Base-by-base conservation (phyloP, 2,329 filamentous ascomycete species). In the Ophiostoma quercus region DNA sequence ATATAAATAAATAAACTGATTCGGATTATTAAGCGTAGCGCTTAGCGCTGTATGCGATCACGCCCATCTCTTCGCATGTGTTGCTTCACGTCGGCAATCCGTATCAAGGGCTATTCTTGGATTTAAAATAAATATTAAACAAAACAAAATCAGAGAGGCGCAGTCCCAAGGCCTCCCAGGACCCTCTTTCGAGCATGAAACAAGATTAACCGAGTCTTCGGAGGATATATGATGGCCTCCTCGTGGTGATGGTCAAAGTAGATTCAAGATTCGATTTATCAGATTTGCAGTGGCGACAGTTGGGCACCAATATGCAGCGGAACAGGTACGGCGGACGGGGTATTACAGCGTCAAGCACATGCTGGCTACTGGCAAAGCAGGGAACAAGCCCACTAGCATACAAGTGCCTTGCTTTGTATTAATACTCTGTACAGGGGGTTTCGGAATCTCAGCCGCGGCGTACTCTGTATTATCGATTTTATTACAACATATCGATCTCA, bases 121-220 rank as follows among this genome's bases (percentile, higher is more conserved):
- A 12, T 12, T 14, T 41, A 41, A 41, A 41, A 25, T 25, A 3
- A 25, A 29, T 3, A 8, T 3, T 25, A 57, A 25, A 12, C 4
- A 25, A 22, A 57, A 25, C n/a, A 25, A 25, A 4, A 47, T 1
- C 51, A 57, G 16, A n/a, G 51, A 57, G 51, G 51, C 51, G 51
- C 51, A 57, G 51, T 12, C 7, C 19, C 51, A 57, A 57, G 51
- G 51, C 51, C 51, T 57, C 22, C 51, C 29, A 57, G 51, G 51
- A 57, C 51, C 51, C 51, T 57, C 51, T 57, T 57, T 57, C n/a
- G n/a, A 57, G 51, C 51, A 25, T 57, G 51, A 57, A 57, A 29
- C 51, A 57, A 57, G 22, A 57, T 57, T 57, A 57, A 57, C 51
- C 51, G 22, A 57, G 22, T 25, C n/a, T 57, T 57, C 51, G 51